Evolutionary conservation across 179 eudicot genomes (phyloP).

Genomic region (Beta macrorhiza): DNA sequence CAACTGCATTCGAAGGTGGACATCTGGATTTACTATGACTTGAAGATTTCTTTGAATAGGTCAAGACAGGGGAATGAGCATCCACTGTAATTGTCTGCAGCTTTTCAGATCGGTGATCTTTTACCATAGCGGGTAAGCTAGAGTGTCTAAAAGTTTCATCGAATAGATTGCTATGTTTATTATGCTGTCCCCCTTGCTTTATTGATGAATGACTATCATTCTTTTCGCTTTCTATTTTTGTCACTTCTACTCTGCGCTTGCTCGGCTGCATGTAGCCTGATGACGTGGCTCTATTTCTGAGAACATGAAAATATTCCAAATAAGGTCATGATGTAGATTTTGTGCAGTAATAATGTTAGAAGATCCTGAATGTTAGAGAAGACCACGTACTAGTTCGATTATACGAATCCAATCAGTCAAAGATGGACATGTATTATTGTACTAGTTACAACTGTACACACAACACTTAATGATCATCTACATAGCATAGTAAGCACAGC

Average conservation of each 20-base stretch:
- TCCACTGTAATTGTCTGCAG: not conserved
- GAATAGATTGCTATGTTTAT: not conserved
- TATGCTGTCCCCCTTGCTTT: slow-evolving; percentile 14
- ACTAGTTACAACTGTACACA: no score
- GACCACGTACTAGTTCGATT: not conserved
- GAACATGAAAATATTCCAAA: slow-evolving; percentile 8
- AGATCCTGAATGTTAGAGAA: not conserved
- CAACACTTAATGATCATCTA: not conserved
- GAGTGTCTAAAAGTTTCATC: slow-evolving; percentile 12
- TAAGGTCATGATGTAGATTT: not conserved
- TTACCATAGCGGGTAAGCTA: slow-evolving; percentile 1
- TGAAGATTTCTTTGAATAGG: slow-evolving; percentile 12
- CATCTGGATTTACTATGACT: slow-evolving; percentile 5
- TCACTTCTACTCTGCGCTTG: slow-evolving; percentile 1
- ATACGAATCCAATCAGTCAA: not conserved
- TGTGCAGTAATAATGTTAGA: not conserved
- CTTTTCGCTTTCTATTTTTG: not conserved
- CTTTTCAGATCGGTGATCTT: slow-evolving; percentile 19
- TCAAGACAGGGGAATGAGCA: slow-evolving; percentile 21
- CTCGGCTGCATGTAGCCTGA: slow-evolving; percentile 16
- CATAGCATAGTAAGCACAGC: not conserved
- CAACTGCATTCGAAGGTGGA: slow-evolving; percentile 7
- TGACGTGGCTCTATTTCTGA: slow-evolving; percentile 14
- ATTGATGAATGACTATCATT: slow-evolving; percentile 14
- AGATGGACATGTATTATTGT: not conserved